Evolutionary conservation across 805 yeast genomes (phyloP).

Genomic region (Monosporozyma siamensis): DNA sequence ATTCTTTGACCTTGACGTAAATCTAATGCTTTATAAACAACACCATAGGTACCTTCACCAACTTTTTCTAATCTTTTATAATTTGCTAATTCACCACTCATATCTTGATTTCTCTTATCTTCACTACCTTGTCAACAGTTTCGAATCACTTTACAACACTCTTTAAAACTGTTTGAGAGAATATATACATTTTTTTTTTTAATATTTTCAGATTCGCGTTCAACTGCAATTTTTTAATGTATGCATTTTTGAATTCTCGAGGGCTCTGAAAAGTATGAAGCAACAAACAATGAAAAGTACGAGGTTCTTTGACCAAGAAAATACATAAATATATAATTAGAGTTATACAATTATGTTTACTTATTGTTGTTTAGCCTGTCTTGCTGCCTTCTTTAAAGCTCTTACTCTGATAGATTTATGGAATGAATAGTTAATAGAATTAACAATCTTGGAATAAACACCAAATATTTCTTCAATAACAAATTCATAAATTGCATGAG

Average conservation of each 20-base stretch:
- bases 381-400: slow-evolving; percentile 60
- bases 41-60: slow-evolving; percentile 97
- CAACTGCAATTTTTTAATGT: no score
- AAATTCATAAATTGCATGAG: slow-evolving; percentile 90
- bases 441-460: slow-evolving; percentile 63
- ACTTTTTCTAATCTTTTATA: slow-evolving; percentile 91
- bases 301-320: no score
- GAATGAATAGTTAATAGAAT: slow-evolving; percentile 59
- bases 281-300: no score
- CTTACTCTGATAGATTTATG: slow-evolving; percentile 73
- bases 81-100: slow-evolving; percentile 82
- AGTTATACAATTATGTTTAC: background rate
- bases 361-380: slow-evolving; percentile 23
- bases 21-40: slow-evolving; percentile 93
- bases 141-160: no score
- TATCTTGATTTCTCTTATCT: no score
- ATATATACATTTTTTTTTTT: background rate
- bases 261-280: no score
- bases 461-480: slow-evolving; percentile 72
- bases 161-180: no score
- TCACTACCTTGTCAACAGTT: no score
- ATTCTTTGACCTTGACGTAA: slow-evolving; percentile 70
- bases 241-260: no score
- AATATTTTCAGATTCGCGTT: no score
- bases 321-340: no score